These are phyloP conservation scores for Narthecium ossifragum DNA, from an alignment of 106 monocot species.

Conservation along the genomic window DNA sequence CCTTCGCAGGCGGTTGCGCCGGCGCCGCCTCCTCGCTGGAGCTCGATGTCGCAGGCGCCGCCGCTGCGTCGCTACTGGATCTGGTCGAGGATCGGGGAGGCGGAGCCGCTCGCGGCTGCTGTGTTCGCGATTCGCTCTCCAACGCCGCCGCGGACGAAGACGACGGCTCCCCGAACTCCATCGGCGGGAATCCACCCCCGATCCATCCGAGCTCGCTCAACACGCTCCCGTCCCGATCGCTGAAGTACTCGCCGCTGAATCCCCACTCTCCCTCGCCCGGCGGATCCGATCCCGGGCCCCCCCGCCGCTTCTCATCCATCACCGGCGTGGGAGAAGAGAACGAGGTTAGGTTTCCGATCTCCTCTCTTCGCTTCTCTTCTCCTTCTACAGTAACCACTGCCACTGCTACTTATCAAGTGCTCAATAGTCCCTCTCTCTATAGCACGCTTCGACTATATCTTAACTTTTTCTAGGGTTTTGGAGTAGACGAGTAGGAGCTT, in stretches of 20 bases:
- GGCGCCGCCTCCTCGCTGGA: slow-evolving; percentile 44
- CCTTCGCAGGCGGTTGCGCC: background rate
- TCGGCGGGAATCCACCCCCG: background rate
- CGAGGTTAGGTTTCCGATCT: background rate
- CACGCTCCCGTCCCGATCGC: background rate
- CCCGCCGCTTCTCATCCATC: slow-evolving; percentile 15
- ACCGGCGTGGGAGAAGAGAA: background rate
- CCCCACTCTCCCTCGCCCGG: background rate
- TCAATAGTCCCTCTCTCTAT: background rate
- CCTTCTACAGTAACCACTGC: too few species aligned
- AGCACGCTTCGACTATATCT: background rate
- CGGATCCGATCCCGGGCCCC: background rate
- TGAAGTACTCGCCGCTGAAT: slow-evolving; percentile 7
- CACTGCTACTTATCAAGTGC: background rate
- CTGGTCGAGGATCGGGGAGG: background rate
- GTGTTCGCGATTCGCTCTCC: too few species aligned
- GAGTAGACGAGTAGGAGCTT: slow-evolving; percentile 17
- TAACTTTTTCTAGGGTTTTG: slow-evolving; percentile 11
- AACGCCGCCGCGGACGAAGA: too few species aligned
- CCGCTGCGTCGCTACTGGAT: slow-evolving; percentile 21
- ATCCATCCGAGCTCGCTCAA: slow-evolving; percentile 17
- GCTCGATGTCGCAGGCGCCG: slow-evolving; percentile 45
- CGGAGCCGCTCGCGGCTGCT: background rate
- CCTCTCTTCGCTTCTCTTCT: background rate
- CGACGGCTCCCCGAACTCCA: background rate